phyloP scores from a whole-genome alignment of 2,329 filamentous ascomycete species.

The Hypoxylon sp. region DNA sequence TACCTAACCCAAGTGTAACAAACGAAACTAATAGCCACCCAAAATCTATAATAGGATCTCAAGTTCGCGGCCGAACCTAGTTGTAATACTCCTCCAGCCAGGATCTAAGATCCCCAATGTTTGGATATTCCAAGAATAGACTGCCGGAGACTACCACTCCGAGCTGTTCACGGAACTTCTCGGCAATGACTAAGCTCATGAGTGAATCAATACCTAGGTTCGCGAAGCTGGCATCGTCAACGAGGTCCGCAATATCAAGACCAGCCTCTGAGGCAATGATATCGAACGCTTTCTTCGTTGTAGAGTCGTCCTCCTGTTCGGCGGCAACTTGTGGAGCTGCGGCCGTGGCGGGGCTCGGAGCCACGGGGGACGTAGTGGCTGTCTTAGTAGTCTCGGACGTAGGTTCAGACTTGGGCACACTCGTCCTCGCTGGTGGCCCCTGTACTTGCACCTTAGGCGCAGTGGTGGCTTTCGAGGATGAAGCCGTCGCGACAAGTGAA shows the following conservation, averaged over 20 bases:
- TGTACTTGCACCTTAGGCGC: background rate
- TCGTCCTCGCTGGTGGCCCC: background rate
- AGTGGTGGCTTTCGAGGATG: background rate
- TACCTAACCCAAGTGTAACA: background rate
- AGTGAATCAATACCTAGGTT: constrained; percentile 58
- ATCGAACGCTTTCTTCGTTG: constrained; percentile 44
- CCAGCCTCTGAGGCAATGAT: constrained; percentile 70
- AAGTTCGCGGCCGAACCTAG: background rate
- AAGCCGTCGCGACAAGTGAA: constrained; percentile 3
- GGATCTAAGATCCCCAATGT: constrained; percentile 52
- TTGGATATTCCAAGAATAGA: constrained; percentile 57
- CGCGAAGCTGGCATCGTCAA: constrained; percentile 55
- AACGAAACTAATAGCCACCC: background rate
- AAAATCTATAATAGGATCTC: background rate
- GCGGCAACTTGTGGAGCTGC: background rate
- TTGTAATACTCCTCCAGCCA: constrained; percentile 52
- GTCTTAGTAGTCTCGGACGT: background rate
- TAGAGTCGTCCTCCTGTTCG: constrained; percentile 52
- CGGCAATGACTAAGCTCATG: constrained; percentile 56
- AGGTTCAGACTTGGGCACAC: background rate
- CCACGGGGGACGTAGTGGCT: background rate
- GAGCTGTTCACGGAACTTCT: constrained; percentile 54
- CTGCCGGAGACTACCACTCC: constrained; percentile 49
- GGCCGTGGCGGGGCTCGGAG: too few species aligned
- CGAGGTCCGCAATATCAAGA: constrained; percentile 65